Conservation (phyloP, 1,284 basidiomycete species). For the Ustilago sp. region DNA sequence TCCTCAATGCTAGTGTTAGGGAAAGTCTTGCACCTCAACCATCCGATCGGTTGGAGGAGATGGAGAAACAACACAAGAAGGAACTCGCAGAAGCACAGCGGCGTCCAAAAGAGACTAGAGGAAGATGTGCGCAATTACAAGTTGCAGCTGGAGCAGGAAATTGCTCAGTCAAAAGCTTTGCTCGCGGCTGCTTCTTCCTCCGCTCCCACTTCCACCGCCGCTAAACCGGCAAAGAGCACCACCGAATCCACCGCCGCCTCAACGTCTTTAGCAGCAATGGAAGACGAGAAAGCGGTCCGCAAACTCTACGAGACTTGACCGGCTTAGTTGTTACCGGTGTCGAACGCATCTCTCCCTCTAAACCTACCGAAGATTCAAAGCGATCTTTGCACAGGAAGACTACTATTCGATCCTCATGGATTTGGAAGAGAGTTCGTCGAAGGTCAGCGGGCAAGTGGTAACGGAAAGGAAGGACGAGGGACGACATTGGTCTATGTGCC, state of each 20-base stretch:
- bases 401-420: constrained; percentile 63
- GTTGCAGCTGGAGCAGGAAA: constrained; percentile 50
- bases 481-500: constrained; percentile 66
- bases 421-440: constrained; percentile 54
- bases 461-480: constrained; percentile 19
- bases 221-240: neutral
- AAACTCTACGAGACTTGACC: constrained; percentile 68
- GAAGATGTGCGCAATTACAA: constrained; percentile 46
- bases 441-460: constrained; percentile 14
- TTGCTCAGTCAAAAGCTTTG: constrained; percentile 40
- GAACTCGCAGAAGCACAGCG: constrained; percentile 34
- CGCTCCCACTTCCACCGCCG: constrained; percentile 8
- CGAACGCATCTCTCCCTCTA: constrained; percentile 29
- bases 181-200: constrained; percentile 19
- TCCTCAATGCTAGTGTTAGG: constrained; percentile 36
- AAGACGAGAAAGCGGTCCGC: constrained; percentile 61
- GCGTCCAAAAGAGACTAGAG: constrained; percentile 29
- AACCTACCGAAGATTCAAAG: constrained; percentile 48
- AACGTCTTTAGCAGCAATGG: constrained; percentile 26
- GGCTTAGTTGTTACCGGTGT: constrained; percentile 61
- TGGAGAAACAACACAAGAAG: constrained; percentile 36
- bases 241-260: constrained; percentile 10
- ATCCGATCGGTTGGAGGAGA: constrained; percentile 25
- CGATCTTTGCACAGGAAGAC: constrained; percentile 60
- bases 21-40: constrained; percentile 38